A percentile compares a stretch with the other conserved stretches of the same genome.
These are phyloP conservation scores for Pilasporangium apinafurcum DNA, from an alignment of 352 stramenopile genomes.

Conservation along the genomic window DNA sequence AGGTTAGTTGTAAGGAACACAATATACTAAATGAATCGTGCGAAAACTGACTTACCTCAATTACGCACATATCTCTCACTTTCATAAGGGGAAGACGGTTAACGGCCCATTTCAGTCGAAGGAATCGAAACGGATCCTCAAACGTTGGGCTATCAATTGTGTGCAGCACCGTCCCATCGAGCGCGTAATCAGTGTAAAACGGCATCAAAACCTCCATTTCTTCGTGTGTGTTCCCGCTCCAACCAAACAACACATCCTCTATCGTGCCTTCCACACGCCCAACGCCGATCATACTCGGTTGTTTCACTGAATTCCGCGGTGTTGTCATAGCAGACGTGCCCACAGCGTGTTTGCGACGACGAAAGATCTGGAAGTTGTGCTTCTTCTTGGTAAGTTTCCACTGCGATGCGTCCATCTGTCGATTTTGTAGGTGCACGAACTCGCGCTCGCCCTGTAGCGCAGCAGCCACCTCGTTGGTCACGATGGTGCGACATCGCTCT, in stretches of 20 bases:
- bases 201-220: constrained; percentile 27
- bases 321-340: not conserved
- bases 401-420: constrained; percentile 25
- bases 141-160: constrained; percentile 18
- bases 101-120: constrained; percentile 34
- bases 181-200: no score
- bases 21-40: no score
- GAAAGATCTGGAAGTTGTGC: constrained; percentile 34
- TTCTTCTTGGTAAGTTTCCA: constrained; percentile 45
- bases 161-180: constrained; percentile 33
- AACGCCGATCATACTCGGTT: constrained; percentile 32
- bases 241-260: constrained; percentile 36
- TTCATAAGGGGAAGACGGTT: no score
- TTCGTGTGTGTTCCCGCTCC: constrained; percentile 21
- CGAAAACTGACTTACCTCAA: no score
- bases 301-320: constrained; percentile 1
- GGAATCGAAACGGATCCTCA: constrained; percentile 39
- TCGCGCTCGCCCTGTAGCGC: constrained; percentile 10
- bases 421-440: constrained; percentile 2
- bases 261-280: constrained; percentile 25
- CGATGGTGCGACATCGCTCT: constrained; percentile 15
- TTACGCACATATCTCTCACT: no score
- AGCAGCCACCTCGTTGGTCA: constrained; percentile 1
- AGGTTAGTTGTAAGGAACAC: no score
- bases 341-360: constrained; percentile 16